Base-by-base conservation (phyloP, 805 yeast genomes). In the Nakazawaea pomicola region DNA sequence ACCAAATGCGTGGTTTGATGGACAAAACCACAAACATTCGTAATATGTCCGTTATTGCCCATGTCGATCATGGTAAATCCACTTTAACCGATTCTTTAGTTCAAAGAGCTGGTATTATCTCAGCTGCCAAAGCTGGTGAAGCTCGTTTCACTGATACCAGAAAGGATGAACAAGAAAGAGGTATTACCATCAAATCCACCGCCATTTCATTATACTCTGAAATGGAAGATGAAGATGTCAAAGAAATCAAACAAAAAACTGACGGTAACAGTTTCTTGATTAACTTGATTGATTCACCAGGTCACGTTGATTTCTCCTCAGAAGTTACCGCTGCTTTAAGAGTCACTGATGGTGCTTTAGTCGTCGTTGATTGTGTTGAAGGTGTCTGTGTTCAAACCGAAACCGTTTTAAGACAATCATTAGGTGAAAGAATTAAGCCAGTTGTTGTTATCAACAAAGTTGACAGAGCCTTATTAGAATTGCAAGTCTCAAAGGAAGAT, bases 331-430 rank as follows among this genome's bases (percentile, higher is more conserved):
- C 98, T 61, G 99, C 99, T 73, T 83, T 91, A 67, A 90, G 99
- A 78, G 98, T 91, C 64, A 93, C 98, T 58, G 99, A 91, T 69
- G 99, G 99, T 89, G 98, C 99, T 67, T 80, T 91, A 67, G 98
- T 91, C 61, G 99, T 91, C 61, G 98, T 91, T 67, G 98, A 93
- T 75, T 83, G 95, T 76, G 90, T 91, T 70, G 98, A 93, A 75
- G 99, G 99, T 90, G 99, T 91, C 67, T 93, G 98, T 83, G 98
- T 93, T 68, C 99, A 91, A 80, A 91, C 99, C 65, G 99, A 93
- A 79, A 91, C 99, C 68, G 99, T 91, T 60, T 80, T 91, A 72
- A 88, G 99, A 78, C 98, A 93, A 80, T 81, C 99, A 66, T 81
- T 91, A 63, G 95, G 95, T 81, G 99, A 91, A 80, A 87, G 99